Evolutionary conservation across 345 rosid genomes (phyloP).

Genomic region (Eucalyptus viminalis): DNA sequence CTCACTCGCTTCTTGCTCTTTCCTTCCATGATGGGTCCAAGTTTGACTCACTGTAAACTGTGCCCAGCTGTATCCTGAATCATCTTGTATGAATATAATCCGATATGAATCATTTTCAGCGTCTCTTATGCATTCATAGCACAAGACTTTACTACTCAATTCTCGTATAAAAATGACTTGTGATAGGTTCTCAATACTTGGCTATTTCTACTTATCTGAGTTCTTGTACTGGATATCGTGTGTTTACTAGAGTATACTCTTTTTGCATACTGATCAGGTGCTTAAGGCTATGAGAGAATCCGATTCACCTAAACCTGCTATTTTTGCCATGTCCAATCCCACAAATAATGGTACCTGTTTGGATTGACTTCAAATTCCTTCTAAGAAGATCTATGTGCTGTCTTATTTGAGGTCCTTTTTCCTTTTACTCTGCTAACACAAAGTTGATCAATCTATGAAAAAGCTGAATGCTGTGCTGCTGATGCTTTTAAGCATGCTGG

Average conservation of each 20-base stretch:
- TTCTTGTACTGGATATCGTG: background rate
- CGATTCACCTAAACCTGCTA: conserved; percentile 76
- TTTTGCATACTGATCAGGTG: conserved; percentile 34
- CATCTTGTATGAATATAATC: background rate
- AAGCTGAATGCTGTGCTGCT: conserved; percentile 95
- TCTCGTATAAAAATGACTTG: background rate
- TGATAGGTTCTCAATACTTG: background rate
- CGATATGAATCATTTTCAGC: background rate
- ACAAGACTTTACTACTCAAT: background rate
- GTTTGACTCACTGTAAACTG: background rate
- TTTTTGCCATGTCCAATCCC: conserved; percentile 98
- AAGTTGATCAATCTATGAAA: background rate
- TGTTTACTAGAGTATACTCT: background rate
- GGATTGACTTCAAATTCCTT: background rate
- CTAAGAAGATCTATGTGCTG: background rate
- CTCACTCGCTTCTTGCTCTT: background rate
- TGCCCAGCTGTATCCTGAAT: background rate
- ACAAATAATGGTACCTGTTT: conserved; percentile 62
- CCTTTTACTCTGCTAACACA: background rate
- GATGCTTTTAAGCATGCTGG: conserved; percentile 95
- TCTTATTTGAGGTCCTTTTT: background rate
- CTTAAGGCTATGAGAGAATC: conserved; percentile 87
- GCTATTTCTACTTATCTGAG: background rate
- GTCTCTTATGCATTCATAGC: background rate
- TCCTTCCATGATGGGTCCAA: background rate